phyloP scores from a whole-genome alignment of 805 yeast species.

The Candida arabinofermentans region DNA sequence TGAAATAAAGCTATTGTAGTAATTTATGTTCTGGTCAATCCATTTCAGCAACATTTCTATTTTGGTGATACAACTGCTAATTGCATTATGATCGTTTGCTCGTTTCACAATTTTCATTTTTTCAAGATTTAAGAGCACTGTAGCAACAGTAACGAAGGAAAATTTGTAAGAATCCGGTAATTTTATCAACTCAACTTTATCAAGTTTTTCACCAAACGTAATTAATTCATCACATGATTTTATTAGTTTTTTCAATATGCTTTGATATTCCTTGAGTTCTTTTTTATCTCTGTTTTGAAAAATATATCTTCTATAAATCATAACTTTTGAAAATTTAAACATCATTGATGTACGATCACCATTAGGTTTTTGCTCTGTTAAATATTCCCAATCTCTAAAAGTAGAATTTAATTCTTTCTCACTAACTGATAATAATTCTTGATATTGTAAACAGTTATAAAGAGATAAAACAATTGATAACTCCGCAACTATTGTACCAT shows the following conservation, averaged over 20 bases:
- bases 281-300: conserved; percentile 5
- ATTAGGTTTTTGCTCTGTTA: conserved; percentile 18
- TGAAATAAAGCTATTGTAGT: background rate
- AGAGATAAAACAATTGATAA: conserved; percentile 54
- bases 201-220: background rate
- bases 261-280: background rate
- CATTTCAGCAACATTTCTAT: background rate
- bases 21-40: background rate
- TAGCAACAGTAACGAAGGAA: background rate
- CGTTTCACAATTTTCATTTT: background rate
- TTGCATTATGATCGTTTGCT: background rate
- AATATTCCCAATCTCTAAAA: conserved; percentile 24
- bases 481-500: conserved; percentile 73
- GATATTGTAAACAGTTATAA: conserved; percentile 52
- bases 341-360: conserved; percentile 16
- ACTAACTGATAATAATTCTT: conserved; percentile 21
- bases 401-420: conserved; percentile 21
- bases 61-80: background rate
- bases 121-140: background rate
- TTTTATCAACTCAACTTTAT: background rate
- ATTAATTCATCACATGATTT: background rate
- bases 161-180: background rate
- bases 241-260: background rate
- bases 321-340: conserved; percentile 19
- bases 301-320: conserved; percentile 23